Percentiles rank a stretch among this genome's conserved stretches.
Evolutionary conservation across 2,329 filamentous ascomycete genomes (phyloP).

Genomic region (Ceratocystis colombiana): DNA sequence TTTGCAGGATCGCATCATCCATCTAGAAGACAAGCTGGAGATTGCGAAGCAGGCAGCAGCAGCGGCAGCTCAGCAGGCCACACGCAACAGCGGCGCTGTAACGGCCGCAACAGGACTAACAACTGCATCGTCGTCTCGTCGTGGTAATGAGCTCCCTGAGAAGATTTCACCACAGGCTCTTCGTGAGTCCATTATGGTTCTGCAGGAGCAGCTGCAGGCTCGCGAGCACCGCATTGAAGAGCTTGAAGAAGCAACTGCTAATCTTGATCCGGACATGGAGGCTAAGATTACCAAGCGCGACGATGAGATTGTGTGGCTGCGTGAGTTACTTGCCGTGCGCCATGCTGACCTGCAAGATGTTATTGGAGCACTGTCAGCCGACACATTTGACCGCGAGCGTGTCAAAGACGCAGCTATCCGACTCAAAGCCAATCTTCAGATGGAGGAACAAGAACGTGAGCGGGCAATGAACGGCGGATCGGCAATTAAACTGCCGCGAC

Average conservation of each 20-base stretch:
- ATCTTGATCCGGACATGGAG: conserved; percentile 65
- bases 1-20: conserved; percentile 71
- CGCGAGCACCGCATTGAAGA: conserved; percentile 84
- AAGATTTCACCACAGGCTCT: conserved; percentile 91
- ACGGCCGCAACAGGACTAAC: conserved; percentile 25
- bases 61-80: conserved; percentile 68
- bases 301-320: conserved; percentile 88
- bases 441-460: conserved; percentile 95
- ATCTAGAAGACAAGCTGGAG: conserved; percentile 83
- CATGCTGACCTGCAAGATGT: conserved; percentile 89
- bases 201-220: conserved; percentile 93
- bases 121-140: not conserved
- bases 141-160: conserved; percentile 50
- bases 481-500: conserved; percentile 58
- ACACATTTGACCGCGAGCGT: conserved; percentile 63
- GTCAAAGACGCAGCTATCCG: conserved; percentile 88
- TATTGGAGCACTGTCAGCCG: conserved; percentile 64
- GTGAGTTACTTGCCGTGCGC: conserved; percentile 82
- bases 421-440: conserved; percentile 86
- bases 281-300: conserved; percentile 82
- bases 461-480: conserved; percentile 64
- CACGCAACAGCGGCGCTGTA: conserved; percentile 40
- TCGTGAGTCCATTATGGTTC: conserved; percentile 87
- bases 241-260: conserved; percentile 61
- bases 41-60: conserved; percentile 79